A percentile compares a stretch with the other conserved stretches of the same genome.
Conservation (phyloP, 1,284 basidiomycete genomes). For the Papiliotrema nemorosa region DNA sequence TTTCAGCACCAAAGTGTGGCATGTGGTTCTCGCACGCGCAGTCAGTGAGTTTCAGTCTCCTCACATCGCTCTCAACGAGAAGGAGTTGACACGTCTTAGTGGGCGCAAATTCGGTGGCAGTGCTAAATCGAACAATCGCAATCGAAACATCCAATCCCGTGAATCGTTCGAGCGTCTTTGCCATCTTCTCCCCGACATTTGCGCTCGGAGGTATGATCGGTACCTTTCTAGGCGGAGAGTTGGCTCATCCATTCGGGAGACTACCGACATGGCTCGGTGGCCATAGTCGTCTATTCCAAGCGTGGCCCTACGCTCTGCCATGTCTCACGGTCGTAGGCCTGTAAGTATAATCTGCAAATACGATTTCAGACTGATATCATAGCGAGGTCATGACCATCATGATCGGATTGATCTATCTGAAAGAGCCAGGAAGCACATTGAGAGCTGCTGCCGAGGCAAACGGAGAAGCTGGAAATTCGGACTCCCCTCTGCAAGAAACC, state of each 20-base stretch:
- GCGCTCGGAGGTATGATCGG: slow-evolving; percentile 20
- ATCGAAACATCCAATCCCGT: slow-evolving; percentile 19
- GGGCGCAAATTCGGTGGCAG: slow-evolving; percentile 19
- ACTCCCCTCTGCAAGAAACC: too few relatives aligned
- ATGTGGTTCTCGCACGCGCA: slow-evolving; percentile 22
- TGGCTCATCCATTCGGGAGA: slow-evolving; percentile 24
- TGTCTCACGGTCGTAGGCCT: slow-evolving; percentile 8
- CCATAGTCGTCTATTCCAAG: slow-evolving; percentile 10
- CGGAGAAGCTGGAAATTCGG: too few relatives aligned
- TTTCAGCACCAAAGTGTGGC: slow-evolving; percentile 19
- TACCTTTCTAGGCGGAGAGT: slow-evolving; percentile 23
- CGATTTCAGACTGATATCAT: too few relatives aligned
- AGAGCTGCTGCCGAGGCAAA: slow-evolving; percentile 4
- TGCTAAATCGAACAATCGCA: slow-evolving; percentile 16
- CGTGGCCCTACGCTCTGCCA: slow-evolving; percentile 28
- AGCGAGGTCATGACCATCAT: too few relatives aligned
- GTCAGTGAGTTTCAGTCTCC: slow-evolving; percentile 16
- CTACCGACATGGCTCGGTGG: slow-evolving; percentile 25
- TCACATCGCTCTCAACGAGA: not conserved
- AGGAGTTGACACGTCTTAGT: slow-evolving; percentile 9
- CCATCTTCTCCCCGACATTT: slow-evolving; percentile 24
- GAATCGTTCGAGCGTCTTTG: slow-evolving; percentile 24
- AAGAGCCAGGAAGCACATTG: too few relatives aligned
- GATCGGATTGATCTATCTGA: not conserved
- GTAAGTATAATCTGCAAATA: slow-evolving; percentile 6